Base-by-base conservation (phyloP, 2,329 filamentous ascomycete genomes). In the Penicillium sp. region DNA sequence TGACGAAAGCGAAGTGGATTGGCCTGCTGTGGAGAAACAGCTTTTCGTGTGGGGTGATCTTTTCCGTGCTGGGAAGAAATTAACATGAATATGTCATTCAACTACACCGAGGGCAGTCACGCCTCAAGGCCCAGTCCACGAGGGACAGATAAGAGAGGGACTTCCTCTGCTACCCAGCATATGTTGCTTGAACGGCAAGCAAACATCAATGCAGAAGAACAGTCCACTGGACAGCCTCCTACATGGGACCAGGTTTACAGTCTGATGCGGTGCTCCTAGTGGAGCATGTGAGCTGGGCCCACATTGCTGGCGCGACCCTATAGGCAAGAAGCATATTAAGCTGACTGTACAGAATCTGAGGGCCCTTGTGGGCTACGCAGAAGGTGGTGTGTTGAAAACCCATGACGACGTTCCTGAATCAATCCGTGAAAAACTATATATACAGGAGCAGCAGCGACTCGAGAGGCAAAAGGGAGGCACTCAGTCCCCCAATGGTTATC, bases 341-440 rank as follows among this genome's bases (percentile, higher is more conserved):
- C n/a, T 43, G 5, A 21, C 10, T 4, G 2, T 19, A 13, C 2
- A 43, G 9, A 19, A 43, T 11, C 39, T 43, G 13, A 22, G 22
- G 19, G 22, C 9, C 22, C 39, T 43, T 19, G 7, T 43, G 6
- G 14, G 13, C 9, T 43, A 43, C 19, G 19, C 14, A 3, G n/a
- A 43, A 13, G 47, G 39, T 31, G 47, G 47, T 13, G 14, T 55
- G 26, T 51, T 55, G n/a, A 46, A 41, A 41, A 46, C 53, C n/a
- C 41, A 55, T 39, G 39, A 55, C 39, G 53, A 55, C 39, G 41
- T 55, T 19, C 53, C 53, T 31, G 29, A 39, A 39, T 46, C 50
- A 24, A 55, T 55, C 39, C 53, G 53, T 14, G 53, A 55, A 31
- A 29, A 55, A 41, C 50, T 55, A 22, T 55, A 55, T 37, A 55